Conservation (phyloP, 2,329 filamentous ascomycete species). For the Chrysosporium keratinophilum region DNA sequence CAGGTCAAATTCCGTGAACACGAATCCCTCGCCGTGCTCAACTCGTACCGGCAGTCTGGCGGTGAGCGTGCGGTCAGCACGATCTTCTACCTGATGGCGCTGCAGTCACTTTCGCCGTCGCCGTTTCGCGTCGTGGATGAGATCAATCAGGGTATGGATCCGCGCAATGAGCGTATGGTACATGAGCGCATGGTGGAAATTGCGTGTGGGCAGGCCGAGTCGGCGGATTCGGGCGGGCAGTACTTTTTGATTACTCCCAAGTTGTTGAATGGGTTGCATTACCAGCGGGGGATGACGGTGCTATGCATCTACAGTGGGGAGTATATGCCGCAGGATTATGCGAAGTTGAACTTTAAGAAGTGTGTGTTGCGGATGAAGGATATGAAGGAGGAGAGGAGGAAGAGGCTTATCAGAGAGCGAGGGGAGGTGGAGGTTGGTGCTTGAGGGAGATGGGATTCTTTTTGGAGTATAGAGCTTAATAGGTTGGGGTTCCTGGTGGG, state of each 20-base stretch:
- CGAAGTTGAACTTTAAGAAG: slow-evolving; percentile 28
- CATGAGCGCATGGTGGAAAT: slow-evolving; percentile 98
- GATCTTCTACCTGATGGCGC: slow-evolving; percentile 97
- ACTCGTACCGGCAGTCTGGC: slow-evolving; percentile 88
- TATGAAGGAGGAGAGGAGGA: slow-evolving; percentile 18
- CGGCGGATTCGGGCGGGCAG: slow-evolving; percentile 44
- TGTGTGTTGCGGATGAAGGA: slow-evolving; percentile 29
- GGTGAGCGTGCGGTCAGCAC: slow-evolving; percentile 94
- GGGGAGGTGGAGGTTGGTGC: slow-evolving; percentile 2
- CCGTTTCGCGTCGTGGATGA: slow-evolving; percentile 98
- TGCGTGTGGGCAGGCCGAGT: slow-evolving; percentile 59
- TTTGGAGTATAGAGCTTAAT: not conserved
- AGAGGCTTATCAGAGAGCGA: not conserved
- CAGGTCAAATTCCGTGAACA: slow-evolving; percentile 86
- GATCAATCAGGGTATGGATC: slow-evolving; percentile 99
- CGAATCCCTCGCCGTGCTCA: slow-evolving; percentile 73
- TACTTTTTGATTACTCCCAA: slow-evolving; percentile 99
- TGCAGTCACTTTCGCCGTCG: slow-evolving; percentile 84
- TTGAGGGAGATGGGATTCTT: not conserved
- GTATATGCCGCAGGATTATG: slow-evolving; percentile 36
- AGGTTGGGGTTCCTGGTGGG: not conserved
- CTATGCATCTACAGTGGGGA: slow-evolving; percentile 90
- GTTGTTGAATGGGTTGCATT: slow-evolving; percentile 71
- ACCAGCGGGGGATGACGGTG: slow-evolving; percentile 83
- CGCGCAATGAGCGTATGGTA: slow-evolving; percentile 94